These are phyloP conservation scores for Phtheirospermum japonicum DNA, from an alignment of 257 asterid genomes.

Conservation along the genomic window DNA sequence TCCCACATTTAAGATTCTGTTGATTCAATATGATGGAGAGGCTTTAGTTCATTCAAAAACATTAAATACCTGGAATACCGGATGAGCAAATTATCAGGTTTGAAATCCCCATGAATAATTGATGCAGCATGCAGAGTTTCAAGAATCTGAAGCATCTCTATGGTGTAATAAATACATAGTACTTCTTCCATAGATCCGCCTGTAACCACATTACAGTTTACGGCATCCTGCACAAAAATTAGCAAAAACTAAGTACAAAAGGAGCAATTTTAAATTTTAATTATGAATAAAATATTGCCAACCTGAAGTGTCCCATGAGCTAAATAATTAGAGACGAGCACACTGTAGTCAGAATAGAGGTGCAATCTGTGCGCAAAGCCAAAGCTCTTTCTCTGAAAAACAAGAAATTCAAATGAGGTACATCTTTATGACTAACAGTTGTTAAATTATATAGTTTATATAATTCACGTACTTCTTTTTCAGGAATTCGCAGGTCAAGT, in stretches of 20 bases:
- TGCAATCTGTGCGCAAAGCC: constrained; percentile 89
- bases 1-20: constrained; percentile 13
- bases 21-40: neutral
- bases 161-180: constrained; percentile 82
- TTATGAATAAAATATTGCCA: constrained; percentile 27
- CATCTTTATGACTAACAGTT: constrained; percentile 19
- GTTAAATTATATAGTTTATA: constrained; percentile 15
- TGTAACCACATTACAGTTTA: constrained; percentile 59
- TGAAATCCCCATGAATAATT: constrained; percentile 91
- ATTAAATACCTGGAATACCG: constrained; percentile 80
- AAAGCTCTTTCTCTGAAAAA: constrained; percentile 71
- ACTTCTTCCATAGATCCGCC: constrained; percentile 88
- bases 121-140: constrained; percentile 68
- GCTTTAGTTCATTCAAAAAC: constrained; percentile 15
- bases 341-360: constrained; percentile 89
- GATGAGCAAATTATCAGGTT: constrained; percentile 91
- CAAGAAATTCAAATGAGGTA: constrained; percentile 26
- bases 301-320: constrained; percentile 97
- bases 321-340: constrained; percentile 72
- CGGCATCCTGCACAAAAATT: constrained; percentile 70
- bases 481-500: constrained; percentile 76
- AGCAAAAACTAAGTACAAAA: constrained; percentile 24
- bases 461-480: constrained; percentile 53
- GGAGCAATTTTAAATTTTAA: constrained; percentile 13
- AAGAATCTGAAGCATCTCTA: constrained; percentile 84